Evolutionary conservation across 2,329 filamentous ascomycete genomes (phyloP).

Genomic region (Metarhizium anisopliae): DNA sequence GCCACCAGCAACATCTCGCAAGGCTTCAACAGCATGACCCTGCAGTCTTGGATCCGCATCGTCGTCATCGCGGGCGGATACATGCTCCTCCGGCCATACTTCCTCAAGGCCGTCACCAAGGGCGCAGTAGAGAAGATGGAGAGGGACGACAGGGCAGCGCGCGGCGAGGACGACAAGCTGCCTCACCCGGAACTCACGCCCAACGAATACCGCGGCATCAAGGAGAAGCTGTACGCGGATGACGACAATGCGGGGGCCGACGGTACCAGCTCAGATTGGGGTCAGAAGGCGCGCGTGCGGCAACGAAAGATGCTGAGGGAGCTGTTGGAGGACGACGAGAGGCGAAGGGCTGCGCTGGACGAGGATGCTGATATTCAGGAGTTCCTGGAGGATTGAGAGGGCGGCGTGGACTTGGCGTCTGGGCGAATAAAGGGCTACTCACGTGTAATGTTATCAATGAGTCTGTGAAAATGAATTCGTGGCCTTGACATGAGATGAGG

Average conservation of each 20-base stretch:
- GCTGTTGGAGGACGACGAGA: constrained; percentile 54
- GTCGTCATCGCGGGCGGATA: constrained; percentile 66
- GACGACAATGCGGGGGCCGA: constrained; percentile 36
- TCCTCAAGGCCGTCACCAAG: constrained; percentile 58
- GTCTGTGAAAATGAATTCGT: not conserved
- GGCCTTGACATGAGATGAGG: not conserved
- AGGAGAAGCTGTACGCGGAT: constrained; percentile 45
- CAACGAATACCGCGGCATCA: constrained; percentile 53
- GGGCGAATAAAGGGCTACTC: not conserved
- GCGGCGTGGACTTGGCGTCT: not conserved
- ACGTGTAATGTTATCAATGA: not conserved
- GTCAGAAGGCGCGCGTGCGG: constrained; percentile 59
- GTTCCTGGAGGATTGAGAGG: constrained; percentile 46
- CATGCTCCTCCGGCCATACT: constrained; percentile 62
- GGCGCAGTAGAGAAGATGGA: constrained; percentile 56
- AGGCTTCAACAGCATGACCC: constrained; percentile 41
- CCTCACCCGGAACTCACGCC: constrained; percentile 45
- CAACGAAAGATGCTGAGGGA: constrained; percentile 60
- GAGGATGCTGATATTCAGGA: constrained; percentile 70
- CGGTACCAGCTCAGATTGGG: constrained; percentile 51
- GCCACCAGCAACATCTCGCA: constrained; percentile 38
- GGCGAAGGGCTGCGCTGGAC: constrained; percentile 51
- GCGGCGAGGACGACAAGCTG: constrained; percentile 3
- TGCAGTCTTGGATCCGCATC: constrained; percentile 56
- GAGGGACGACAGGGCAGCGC: constrained; percentile 39